Conservation (phyloP, 305 asterid species). For the Solanum hybrid region DNA sequence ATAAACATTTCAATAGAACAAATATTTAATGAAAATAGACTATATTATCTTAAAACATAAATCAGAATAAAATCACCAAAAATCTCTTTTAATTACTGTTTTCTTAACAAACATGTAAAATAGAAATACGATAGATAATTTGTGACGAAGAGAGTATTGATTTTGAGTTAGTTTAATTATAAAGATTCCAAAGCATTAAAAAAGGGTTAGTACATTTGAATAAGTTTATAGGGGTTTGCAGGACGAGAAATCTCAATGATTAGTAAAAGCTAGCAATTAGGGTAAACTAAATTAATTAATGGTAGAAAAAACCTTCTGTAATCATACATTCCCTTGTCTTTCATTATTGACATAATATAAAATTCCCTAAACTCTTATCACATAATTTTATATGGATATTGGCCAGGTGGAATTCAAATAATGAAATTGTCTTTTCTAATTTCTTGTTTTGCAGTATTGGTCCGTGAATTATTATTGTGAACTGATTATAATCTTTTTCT, state of each 20-base stretch:
- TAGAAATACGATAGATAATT: not conserved
- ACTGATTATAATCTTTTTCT: not conserved
- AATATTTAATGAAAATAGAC: not conserved
- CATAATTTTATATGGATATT: not conserved
- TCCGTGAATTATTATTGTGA: not conserved
- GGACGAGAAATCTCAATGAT: slow-evolving; percentile 13
- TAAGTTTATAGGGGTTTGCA: slow-evolving; percentile 5
- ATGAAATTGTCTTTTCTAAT: not conserved
- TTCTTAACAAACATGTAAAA: not conserved
- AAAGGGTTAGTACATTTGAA: not conserved
- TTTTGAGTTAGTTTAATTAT: slow-evolving; percentile 1
- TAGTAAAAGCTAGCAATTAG: slow-evolving; percentile 8
- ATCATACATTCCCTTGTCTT: slow-evolving; percentile 24
- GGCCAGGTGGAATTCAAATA: slow-evolving; percentile 2
- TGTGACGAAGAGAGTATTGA: not conserved
- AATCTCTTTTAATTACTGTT: not conserved
- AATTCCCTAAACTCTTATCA: not conserved
- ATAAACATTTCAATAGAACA: not conserved
- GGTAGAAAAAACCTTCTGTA: slow-evolving; percentile 7
- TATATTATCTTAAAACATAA: not conserved
- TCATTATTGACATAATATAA: slow-evolving; percentile 12
- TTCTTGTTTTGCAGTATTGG: not conserved
- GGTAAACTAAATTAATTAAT: slow-evolving; percentile 17
- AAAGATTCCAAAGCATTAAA: slow-evolving; percentile 13
- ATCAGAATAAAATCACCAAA: not conserved